Base-by-base conservation (phyloP, 83 land plant genomes). In the Larix sibirica region DNA sequence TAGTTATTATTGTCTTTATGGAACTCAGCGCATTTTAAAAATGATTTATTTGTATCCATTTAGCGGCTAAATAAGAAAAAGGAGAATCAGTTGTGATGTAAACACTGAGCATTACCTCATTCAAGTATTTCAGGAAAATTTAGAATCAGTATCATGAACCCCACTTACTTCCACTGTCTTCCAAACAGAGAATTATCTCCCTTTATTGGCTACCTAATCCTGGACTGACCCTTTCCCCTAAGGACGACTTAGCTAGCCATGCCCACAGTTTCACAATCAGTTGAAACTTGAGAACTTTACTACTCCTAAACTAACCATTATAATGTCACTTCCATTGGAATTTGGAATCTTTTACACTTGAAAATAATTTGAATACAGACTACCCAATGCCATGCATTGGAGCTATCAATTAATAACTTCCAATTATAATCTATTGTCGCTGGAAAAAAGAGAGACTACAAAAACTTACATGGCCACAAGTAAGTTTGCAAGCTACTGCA, bases 401-500 rank as follows among this genome's bases (percentile, higher is more conserved):
- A 76, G 60, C 28, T 26, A 4, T 24, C 20, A 5, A 24, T 71
- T 26, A 76, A 12, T 13, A 9, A 76, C 60, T 81, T 77, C 67
- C 79, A 33, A 75, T 62, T 60, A 63, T 68, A 33, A 44, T 70
- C 14, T 4, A 18, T n/a, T 67, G 14, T 23, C 71, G 71, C 40
- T 21, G 13, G 31, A 77, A 54, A 63, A 36, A 50, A 0, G 23
- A 63, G 79, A 31, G 76, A 12, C 58, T 36, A 67, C 4, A 10
- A 21, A 62, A 64, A 66, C 90, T 84, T 82, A 96, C 99, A 83
- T 95, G 70, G 66, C 99, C 99, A 88, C 99, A 96, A 18, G 99
- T 98, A 26, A 98, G 94, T 70, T 87, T 93, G 83, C 97, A 94
- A 65, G 99, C 99, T 70, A 96, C 85, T 62, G 99, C 99, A 91